phyloP scores from a whole-genome alignment of 495 filamentous ascomycete genomes.

The Aspergillus carlsbadensis region DNA sequence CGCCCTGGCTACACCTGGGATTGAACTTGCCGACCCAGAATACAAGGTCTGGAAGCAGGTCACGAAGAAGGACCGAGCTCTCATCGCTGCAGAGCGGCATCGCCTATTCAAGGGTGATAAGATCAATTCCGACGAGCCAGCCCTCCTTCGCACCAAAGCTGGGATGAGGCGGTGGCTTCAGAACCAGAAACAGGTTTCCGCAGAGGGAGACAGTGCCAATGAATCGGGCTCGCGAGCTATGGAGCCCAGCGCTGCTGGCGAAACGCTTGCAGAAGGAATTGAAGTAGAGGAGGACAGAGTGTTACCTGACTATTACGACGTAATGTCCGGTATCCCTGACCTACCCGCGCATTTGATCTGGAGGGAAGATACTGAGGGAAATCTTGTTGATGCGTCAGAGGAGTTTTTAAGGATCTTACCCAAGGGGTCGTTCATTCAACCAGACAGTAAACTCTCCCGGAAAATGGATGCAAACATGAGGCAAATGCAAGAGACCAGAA shows the following conservation, averaged over 20 bases:
- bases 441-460: constrained; percentile 69
- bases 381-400: constrained; percentile 80
- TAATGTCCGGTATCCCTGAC: constrained; percentile 82
- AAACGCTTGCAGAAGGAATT: constrained; percentile 88
- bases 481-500: constrained; percentile 96
- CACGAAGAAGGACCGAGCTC: constrained; percentile 93
- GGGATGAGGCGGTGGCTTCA: constrained; percentile 81
- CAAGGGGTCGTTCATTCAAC: constrained; percentile 72
- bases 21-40: constrained; percentile 76
- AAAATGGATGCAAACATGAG: constrained; percentile 88
- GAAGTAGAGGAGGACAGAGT: constrained; percentile 77
- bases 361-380: constrained; percentile 82
- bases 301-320: constrained; percentile 92
- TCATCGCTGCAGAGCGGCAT: constrained; percentile 73
- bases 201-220: constrained; percentile 50
- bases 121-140: constrained; percentile 84
- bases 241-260: constrained; percentile 48
- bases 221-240: constrained; percentile 49
- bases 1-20: constrained; percentile 38
- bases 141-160: constrained; percentile 72
- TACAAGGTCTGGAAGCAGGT: constrained; percentile 99
- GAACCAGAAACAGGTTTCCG: constrained; percentile 62
- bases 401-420: constrained; percentile 76
- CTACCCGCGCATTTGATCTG: constrained; percentile 72
- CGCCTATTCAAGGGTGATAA: constrained; percentile 81